Conservation (phyloP, 1,284 basidiomycete genomes). For the Pseudozyma pruni region DNA sequence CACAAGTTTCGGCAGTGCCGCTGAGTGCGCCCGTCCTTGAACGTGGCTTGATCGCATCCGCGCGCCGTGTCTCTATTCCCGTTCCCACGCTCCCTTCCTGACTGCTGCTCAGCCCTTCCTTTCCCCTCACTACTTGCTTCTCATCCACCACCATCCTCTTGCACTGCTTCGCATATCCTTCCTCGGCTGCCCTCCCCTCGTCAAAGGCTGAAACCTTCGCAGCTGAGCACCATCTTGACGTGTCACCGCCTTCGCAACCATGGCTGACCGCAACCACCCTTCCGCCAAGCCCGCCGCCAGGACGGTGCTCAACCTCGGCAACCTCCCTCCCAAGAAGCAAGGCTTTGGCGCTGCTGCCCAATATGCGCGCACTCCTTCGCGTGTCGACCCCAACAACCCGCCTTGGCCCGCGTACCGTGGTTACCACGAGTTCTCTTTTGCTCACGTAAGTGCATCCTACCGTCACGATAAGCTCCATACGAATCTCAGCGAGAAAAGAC, state of each 20-base stretch:
- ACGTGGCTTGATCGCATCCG: no score
- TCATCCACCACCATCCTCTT: slow-evolving; percentile 18
- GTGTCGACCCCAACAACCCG: slow-evolving; percentile 84
- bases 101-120: not conserved
- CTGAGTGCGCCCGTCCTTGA: no score
- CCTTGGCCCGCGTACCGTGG: slow-evolving; percentile 89
- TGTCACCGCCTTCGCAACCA: no score
- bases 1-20: no score
- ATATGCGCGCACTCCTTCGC: slow-evolving; percentile 58
- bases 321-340: slow-evolving; percentile 65
- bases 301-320: slow-evolving; percentile 67
- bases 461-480: slow-evolving; percentile 2
- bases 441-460: slow-evolving; percentile 75
- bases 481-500: not conserved
- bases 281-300: slow-evolving; percentile 65
- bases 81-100: not conserved
- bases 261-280: slow-evolving; percentile 58
- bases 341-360: slow-evolving; percentile 48
- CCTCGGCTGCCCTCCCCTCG: not conserved
- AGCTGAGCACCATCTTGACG: no score
- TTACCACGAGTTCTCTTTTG: slow-evolving; percentile 95
- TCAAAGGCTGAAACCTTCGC: no score
- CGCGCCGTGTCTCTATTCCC: no score
- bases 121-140: slow-evolving; percentile 10
- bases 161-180: no score